These are phyloP conservation scores for Beauveria sp. DNA, from an alignment of 2,329 filamentous ascomycete species.

Conservation along the genomic window DNA sequence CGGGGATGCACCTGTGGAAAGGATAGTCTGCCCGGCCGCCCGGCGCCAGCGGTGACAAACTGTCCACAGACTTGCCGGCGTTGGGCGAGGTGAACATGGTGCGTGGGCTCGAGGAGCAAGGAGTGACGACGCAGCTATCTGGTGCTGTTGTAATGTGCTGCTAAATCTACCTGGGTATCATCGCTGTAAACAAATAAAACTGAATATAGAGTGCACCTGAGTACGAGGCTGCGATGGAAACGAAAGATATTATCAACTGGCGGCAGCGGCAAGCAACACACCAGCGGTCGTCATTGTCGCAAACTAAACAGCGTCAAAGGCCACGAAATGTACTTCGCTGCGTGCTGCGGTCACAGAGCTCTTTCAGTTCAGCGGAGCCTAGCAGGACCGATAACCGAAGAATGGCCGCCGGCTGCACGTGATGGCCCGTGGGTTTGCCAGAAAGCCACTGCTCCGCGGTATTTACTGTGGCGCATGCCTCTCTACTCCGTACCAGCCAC, in stretches of 20 bases:
- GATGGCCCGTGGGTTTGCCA: background rate
- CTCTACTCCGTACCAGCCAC: background rate
- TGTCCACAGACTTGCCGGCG: slow-evolving; percentile 60
- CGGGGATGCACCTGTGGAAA: slow-evolving; percentile 47
- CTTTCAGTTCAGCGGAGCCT: background rate
- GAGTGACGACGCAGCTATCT: slow-evolving; percentile 11
- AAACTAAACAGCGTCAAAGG: slow-evolving; percentile 1
- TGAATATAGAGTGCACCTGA: background rate
- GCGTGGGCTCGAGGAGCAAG: background rate
- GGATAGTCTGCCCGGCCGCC: slow-evolving; percentile 46
- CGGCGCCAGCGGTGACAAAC: slow-evolving; percentile 47
- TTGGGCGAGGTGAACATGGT: slow-evolving; percentile 53
- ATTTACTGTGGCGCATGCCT: background rate
- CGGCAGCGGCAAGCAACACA: background rate
- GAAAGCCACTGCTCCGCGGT: background rate
- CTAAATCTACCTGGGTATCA: slow-evolving; percentile 40
- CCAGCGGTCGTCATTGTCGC: slow-evolving; percentile 10
- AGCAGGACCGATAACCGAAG: background rate
- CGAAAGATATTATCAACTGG: background rate
- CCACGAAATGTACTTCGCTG: slow-evolving; percentile 3
- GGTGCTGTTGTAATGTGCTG: slow-evolving; percentile 19
- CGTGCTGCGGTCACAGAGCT: background rate
- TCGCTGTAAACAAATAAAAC: slow-evolving; percentile 26
- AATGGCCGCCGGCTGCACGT: slow-evolving; percentile 4
- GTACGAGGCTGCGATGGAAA: background rate